Percentiles rank a stretch among this genome's conserved stretches.
These are phyloP conservation scores for Xylaria longipes DNA, from an alignment of 495 filamentous ascomycete genomes.

Conservation along the genomic window DNA sequence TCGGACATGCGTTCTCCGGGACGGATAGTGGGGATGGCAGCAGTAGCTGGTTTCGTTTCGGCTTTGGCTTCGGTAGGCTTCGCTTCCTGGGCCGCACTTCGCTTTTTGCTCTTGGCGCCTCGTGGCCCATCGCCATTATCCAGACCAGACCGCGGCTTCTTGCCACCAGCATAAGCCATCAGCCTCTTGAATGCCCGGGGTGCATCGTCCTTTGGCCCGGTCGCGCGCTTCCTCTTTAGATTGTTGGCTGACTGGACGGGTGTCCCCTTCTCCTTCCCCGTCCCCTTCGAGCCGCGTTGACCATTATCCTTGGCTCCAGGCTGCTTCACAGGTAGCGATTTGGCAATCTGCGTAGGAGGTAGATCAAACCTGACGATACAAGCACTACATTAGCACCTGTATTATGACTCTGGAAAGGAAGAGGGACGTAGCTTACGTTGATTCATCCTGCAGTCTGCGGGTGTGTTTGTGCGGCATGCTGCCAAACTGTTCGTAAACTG, in stretches of 20 bases:
- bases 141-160: conserved; percentile 65
- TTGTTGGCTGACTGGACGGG: conserved; percentile 41
- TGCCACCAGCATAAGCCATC: conserved; percentile 71
- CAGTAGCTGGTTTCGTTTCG: conserved; percentile 23
- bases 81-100: conserved; percentile 5
- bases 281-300: conserved; percentile 33
- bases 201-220: conserved; percentile 71
- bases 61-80: conserved; percentile 26
- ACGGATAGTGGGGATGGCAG: conserved; percentile 67
- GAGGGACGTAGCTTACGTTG: conserved; percentile 41
- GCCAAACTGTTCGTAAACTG: background rate
- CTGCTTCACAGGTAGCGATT: conserved; percentile 66
- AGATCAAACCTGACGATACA: conserved; percentile 67
- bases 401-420: background rate
- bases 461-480: conserved; percentile 89
- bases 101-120: conserved; percentile 58
- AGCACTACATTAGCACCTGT: conserved; percentile 38
- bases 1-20: conserved; percentile 83
- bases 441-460: conserved; percentile 58
- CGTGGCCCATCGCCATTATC: conserved; percentile 66
- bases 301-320: conserved; percentile 39
- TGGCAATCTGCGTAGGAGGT: conserved; percentile 72
- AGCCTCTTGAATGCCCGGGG: conserved; percentile 84
- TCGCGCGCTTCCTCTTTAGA: conserved; percentile 57
- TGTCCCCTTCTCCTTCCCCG: conserved; percentile 32